phyloP scores from a whole-genome alignment of 2,329 filamentous ascomycete genomes.

The Dactylellina cionopaga region DNA sequence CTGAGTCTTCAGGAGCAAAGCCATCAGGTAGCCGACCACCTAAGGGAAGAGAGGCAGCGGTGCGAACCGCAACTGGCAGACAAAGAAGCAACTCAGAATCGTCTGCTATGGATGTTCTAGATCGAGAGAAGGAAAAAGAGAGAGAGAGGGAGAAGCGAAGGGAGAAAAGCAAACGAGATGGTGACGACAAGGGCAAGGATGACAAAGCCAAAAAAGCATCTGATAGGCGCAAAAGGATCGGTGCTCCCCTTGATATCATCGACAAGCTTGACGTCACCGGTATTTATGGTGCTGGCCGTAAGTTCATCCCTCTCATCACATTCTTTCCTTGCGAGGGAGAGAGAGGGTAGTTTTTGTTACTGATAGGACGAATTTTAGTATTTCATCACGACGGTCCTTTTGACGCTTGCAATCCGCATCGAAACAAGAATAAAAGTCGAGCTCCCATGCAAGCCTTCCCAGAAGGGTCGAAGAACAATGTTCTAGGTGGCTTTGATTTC shows the following conservation, averaged over 20 bases:
- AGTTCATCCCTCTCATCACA: too few species aligned
- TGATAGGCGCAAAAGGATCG: constrained; percentile 59
- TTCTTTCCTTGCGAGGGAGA: not conserved
- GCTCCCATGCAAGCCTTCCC: constrained; percentile 98
- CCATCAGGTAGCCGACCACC: constrained; percentile 1
- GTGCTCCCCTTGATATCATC: constrained; percentile 78
- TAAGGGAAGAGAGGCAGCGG: constrained; percentile 26
- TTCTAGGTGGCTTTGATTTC: constrained; percentile 85
- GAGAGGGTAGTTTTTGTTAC: not conserved
- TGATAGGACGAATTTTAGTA: constrained; percentile 68
- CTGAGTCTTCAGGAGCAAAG: constrained; percentile 14
- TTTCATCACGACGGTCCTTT: constrained; percentile 98
- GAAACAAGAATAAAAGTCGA: constrained; percentile 83
- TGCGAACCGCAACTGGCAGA: constrained; percentile 18
- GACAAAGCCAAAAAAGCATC: constrained; percentile 58
- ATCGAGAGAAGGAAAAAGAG: constrained; percentile 69
- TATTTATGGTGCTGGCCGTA: constrained; percentile 91
- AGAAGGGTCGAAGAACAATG: constrained; percentile 90
- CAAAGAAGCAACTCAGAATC: constrained; percentile 77
- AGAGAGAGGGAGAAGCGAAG: constrained; percentile 69
- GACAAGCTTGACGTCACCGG: constrained; percentile 96
- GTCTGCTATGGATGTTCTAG: constrained; percentile 70
- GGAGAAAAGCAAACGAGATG: constrained; percentile 57
- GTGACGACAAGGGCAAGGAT: constrained; percentile 57
- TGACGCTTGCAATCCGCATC: constrained; percentile 92